Evolutionary conservation across 768 basidiomycete genomes (phyloP).

Genomic region (Lentinula raphanica): DNA sequence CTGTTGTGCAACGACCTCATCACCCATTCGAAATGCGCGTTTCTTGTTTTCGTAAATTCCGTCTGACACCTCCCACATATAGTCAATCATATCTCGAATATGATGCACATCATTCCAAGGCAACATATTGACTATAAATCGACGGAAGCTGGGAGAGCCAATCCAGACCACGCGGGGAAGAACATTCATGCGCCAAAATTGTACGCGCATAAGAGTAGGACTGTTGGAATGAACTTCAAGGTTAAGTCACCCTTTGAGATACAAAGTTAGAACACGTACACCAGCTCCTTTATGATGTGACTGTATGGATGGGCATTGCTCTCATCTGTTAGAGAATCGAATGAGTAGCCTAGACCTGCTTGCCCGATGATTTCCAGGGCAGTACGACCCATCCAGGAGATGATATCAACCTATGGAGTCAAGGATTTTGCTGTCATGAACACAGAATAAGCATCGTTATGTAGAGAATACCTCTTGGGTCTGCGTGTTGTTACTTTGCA

Average conservation of each 20-base stretch:
- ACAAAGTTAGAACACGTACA: background rate
- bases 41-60: constrained; percentile 25
- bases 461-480: constrained; percentile 5
- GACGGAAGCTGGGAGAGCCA: constrained; percentile 20
- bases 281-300: background rate
- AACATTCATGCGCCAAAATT: constrained; percentile 12
- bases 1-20: constrained; percentile 20
- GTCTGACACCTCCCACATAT: constrained; percentile 20
- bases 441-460: too few species aligned
- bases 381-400: constrained; percentile 6
- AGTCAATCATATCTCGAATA: constrained; percentile 21
- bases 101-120: constrained; percentile 20
- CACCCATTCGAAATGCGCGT: constrained; percentile 19
- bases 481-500: background rate
- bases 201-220: background rate
- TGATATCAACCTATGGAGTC: constrained; percentile 21
- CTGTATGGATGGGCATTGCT: background rate
- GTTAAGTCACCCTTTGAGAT: too few species aligned
- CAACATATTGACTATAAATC: constrained; percentile 16
- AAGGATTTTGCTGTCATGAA: too few species aligned
- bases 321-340: constrained; percentile 1
- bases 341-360: constrained; percentile 5
- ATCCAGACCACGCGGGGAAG: constrained; percentile 16
- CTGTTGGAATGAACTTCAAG: background rate
- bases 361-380: constrained; percentile 6